Percentiles rank a stretch among this genome's conserved stretches.
Conservation (phyloP, 345 rosid species). For the Heritiera fomes region DNA sequence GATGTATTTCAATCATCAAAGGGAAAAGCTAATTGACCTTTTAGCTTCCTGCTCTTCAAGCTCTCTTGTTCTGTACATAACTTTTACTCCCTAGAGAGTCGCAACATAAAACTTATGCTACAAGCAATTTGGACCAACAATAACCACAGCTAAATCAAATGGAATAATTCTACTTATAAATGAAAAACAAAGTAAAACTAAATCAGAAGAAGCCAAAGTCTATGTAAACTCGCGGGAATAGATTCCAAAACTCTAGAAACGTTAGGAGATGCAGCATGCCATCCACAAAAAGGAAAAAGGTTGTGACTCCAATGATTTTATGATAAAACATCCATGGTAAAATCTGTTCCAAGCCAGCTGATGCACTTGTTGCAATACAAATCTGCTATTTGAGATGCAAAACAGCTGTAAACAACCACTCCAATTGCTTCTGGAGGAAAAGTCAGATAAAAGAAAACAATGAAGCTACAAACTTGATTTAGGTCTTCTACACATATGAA, state of each 20-base stretch:
- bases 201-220: background rate
- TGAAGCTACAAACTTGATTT: background rate
- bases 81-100: conserved; percentile 71
- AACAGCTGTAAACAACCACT: background rate
- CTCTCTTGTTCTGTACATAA: conserved; percentile 80
- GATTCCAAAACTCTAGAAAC: conserved; percentile 80
- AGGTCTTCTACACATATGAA: background rate
- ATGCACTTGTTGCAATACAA: conserved; percentile 83
- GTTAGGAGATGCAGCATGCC: conserved; percentile 83
- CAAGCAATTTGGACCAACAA: conserved; percentile 13
- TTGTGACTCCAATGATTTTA: conserved; percentile 88
- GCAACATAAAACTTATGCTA: conserved; percentile 18
- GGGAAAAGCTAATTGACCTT: conserved; percentile 47
- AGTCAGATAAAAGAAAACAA: background rate
- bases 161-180: background rate
- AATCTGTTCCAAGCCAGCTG: conserved; percentile 94
- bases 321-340: conserved; percentile 98
- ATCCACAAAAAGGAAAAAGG: conserved; percentile 89
- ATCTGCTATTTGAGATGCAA: conserved; percentile 46
- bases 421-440: background rate
- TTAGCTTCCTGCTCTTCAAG: conserved; percentile 89
- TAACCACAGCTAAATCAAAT: background rate
- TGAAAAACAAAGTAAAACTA: conserved; percentile 19
- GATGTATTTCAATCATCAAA: conserved; percentile 16
- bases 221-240: conserved; percentile 61